A percentile compares a stretch with the other conserved stretches of the same genome.
Evolutionary conservation across 208 protist genomes (phyloP).

Genomic region (Entamoeba dispar): DNA sequence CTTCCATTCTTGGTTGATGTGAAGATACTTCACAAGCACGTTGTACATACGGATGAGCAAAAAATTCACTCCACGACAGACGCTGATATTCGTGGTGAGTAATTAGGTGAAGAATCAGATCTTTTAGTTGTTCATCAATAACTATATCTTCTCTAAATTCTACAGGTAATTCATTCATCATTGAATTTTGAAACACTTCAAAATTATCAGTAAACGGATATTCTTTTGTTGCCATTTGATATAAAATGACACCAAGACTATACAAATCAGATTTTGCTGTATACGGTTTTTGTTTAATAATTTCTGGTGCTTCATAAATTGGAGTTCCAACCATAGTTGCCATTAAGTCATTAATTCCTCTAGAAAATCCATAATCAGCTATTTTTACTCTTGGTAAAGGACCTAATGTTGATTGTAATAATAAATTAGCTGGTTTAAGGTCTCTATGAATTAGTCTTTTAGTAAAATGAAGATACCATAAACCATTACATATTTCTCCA

Average conservation of each 20-base stretch:
- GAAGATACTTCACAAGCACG: too few relatives aligned
- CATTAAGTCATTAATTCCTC: neutral
- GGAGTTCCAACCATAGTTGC: neutral
- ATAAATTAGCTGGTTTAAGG: neutral
- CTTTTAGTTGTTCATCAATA: neutral
- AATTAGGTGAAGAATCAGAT: neutral
- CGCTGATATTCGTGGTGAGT: neutral
- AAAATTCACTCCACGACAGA: neutral
- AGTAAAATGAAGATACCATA: neutral
- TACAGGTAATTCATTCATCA: neutral
- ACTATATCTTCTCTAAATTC: neutral
- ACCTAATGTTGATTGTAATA: neutral
- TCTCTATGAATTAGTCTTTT: neutral
- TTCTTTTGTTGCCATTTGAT: neutral
- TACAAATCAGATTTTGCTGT: neutral
- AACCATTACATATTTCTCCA: neutral
- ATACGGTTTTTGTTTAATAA: neutral
- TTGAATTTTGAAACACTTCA: neutral
- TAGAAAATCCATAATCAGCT: neutral
- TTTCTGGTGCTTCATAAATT: conserved; percentile 14
- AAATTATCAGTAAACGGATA: neutral
- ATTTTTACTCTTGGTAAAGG: neutral
- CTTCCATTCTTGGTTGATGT: too few relatives aligned
- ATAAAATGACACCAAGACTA: neutral
- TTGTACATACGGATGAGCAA: neutral